phyloP scores from a whole-genome alignment of 768 basidiomycete genomes.

The Collybia sordida region DNA sequence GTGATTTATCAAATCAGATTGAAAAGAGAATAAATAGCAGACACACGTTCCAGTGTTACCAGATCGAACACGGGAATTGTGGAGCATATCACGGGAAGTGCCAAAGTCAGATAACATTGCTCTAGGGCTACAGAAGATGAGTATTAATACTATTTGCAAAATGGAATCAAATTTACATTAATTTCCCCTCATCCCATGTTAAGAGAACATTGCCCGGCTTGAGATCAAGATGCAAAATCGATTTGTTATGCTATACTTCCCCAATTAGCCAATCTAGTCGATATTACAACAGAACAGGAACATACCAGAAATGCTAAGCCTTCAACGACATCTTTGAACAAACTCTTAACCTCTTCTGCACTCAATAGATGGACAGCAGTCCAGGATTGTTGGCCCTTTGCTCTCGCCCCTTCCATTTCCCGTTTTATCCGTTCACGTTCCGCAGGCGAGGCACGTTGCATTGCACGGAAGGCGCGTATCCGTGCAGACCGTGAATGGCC shows the following conservation, averaged over 20 bases:
- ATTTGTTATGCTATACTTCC: constrained; percentile 62
- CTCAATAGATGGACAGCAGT: constrained; percentile 84
- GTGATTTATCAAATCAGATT: not conserved
- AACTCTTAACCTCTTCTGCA: constrained; percentile 75
- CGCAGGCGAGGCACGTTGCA: constrained; percentile 61
- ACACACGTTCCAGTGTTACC: constrained; percentile 95
- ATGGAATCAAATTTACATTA: constrained; percentile 56
- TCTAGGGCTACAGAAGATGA: constrained; percentile 58
- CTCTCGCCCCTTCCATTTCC: constrained; percentile 40
- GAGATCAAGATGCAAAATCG: constrained; percentile 89
- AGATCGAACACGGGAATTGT: constrained; percentile 63
- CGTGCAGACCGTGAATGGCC: constrained; percentile 63
- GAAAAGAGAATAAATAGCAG: not conserved
- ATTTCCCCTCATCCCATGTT: constrained; percentile 84
- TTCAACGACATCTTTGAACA: constrained; percentile 85
- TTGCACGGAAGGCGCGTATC: constrained; percentile 73
- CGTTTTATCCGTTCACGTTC: constrained; percentile 61
- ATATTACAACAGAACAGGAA: constrained; percentile 2
- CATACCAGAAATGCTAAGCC: constrained; percentile 85
- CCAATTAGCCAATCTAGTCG: constrained; percentile 1
- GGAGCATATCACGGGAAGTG: constrained; percentile 88
- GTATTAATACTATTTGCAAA: not conserved
- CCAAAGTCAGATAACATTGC: constrained; percentile 97
- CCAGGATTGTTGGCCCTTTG: constrained; percentile 38
- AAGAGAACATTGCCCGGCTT: constrained; percentile 93